Base-by-base conservation (phyloP, 192 early-diverging fungal species). In the Phycomyces nitens region DNA sequence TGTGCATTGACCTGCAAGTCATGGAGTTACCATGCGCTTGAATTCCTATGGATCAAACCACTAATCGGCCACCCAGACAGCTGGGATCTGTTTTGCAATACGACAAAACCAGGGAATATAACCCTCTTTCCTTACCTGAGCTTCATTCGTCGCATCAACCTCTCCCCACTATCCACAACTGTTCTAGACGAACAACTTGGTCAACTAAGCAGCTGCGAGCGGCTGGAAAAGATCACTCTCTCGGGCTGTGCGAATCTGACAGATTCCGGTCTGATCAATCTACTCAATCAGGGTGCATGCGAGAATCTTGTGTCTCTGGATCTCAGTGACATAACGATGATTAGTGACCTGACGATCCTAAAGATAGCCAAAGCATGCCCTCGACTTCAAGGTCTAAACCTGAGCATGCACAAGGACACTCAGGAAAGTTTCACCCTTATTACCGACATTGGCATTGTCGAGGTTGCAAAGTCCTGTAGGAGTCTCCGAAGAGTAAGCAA, bases 11-110 rank as follows among this genome's bases (percentile, higher is more conserved):
- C 78, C 16, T 81, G 79, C 63, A 80, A 77, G 57, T 61, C 74
- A 12, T 84, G 83, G 83, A 79, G 79, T 39, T 69, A 70, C n/a
- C 76, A 75, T 66, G 83, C 78, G 22, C 56, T 82, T 7, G 83
- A 84, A 59, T 38, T 79, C 5, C 57, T 84, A 4, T 84, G 83
- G 83, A 78, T 72, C 27, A 82, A 82, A 41, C 83, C 83, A 2
- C 47, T 9, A 60, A 77, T 52, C 29, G 62, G 24, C 56, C 41
- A 43, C 56, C 57, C 16, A 12, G 53, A 15, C 56, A 56, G 53
- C 65, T 84, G 61, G 58, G 55, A 40, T 11, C 57, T 9, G 62
- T 72, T 38, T 42, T 79, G 64, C 68, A 26, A 41, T 2, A 42
- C 21, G n/a, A 64, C 64, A 23, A 64, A 60, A 7, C 29, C 29